Base-by-base conservation (phyloP, 371 early-diverging fungal species). In the Polyrhizophydium stewartii region DNA sequence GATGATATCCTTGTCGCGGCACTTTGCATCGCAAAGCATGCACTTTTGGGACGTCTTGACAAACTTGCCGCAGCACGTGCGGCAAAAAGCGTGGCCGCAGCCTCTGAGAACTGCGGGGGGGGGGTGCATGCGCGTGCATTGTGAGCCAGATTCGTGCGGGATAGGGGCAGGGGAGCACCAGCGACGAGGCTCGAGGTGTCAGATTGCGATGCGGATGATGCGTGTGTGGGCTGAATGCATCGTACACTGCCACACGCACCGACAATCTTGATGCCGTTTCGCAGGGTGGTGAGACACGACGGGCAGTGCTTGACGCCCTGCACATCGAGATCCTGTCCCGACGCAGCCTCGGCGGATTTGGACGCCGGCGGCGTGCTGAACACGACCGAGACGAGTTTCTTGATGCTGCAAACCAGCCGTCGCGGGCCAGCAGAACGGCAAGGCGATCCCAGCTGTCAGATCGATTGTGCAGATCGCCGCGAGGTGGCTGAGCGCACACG, bases 61-160 rank as follows among this genome's bases (percentile, higher is more conserved):
- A 85, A 94, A 95, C 69, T 85, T 84, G 52, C 72, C 69, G 37
- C 85, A 76, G 64, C 97, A 96, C 25, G 75, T 65, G 37, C 87
- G 85, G 67, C 97, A 96, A 24, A 91, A 67, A 1, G 88, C 91
- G 73, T 96, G 96, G 1, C 97, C 97, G 61, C 97, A 96, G 12
- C 69, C 64, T 58, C 84, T 83, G 58, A 92, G 71, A 1, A 92
- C 92, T 84, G 72, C 35, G 7, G 58, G 22, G 31, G 12, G 33
- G 22, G 37, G 28, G 30, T 30, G 41, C 1, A 17, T 12, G 19
- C 24, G 22, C 21, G 22, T 33, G 9, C 41, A 27, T 9, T 35
- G 31, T 56, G 17, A 25, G 45, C 33, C 49, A 63, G 3, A 41
- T 35, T 31, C 24, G 25, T 35, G 21, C 28, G 47, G 55, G 30